Base-by-base conservation (phyloP, 2,329 filamentous ascomycete genomes). In the Colletotrichum sp. region DNA sequence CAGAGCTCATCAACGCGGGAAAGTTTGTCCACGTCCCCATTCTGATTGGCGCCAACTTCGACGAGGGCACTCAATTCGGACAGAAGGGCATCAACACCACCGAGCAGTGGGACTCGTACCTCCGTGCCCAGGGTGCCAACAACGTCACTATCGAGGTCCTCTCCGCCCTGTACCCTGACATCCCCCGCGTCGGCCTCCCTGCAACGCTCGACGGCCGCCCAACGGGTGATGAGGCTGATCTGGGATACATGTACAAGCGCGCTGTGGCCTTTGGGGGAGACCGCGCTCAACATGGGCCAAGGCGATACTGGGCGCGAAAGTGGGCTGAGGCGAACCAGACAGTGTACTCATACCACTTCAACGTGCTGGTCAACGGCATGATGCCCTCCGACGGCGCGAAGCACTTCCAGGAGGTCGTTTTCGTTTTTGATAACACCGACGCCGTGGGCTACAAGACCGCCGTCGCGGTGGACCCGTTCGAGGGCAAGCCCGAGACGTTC, bases 1-100 rank as follows among this genome's bases (percentile, higher is more conserved):
- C 89, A 12, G 81, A 87, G 9, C 90, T 93, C 78, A 84, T 95
- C 8, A 83, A 85, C 2, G 81, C 87, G 7, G 92, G 92, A 63
- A 87, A 88, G 21, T 94, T 94, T 78, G 89, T 93, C 72, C 88
- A 91, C 69, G 91, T 94, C 0, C 92, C 92, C 2, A 88, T 94
- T 55, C 86, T 95, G 8, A 85, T 89, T 39, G 93, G 93, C 8
- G 89, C 89, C 44, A 94, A 94, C 81, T 89, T 89, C 2, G 93
- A 95, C 78, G 93, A 95, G 81, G 93, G 85, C 52, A 89, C 89
- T 1, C 85, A 86, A 2, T 93, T 93, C 79, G 89, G 86, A 1
- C 87, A 88, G 13, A 81, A 76, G 8, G 89, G 88, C 18, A 88
- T 93, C 76, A 89, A 92, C 80, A 91, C 88, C 2, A 89, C 87